A percentile compares a stretch with the other conserved stretches of the same genome.
Evolutionary conservation across 2,329 filamentous ascomycete species (phyloP).

Genomic region (Colletotrichum karsti): DNA sequence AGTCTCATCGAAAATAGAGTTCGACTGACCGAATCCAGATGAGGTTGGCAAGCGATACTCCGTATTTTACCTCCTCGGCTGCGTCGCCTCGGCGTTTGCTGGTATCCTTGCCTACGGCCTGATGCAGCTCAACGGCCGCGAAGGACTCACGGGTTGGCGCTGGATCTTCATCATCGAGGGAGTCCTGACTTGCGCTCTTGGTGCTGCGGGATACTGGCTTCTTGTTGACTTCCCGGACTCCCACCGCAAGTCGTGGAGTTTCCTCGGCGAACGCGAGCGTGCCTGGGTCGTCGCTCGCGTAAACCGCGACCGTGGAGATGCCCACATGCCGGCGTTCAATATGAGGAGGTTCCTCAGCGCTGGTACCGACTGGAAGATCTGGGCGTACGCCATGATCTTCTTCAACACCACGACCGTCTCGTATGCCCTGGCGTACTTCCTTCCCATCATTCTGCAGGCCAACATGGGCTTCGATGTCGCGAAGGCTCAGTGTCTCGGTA

Average conservation of each 20-base stretch:
- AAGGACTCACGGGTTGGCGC: conserved; percentile 66
- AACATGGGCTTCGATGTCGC: conserved; percentile 72
- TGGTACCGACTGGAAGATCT: conserved; percentile 64
- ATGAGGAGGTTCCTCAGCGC: conserved; percentile 54
- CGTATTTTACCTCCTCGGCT: conserved; percentile 74
- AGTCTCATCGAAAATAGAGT: neutral
- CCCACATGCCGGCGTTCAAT: conserved; percentile 61
- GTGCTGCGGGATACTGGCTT: conserved; percentile 60
- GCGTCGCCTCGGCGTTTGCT: conserved; percentile 70
- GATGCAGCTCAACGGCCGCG: conserved; percentile 69
- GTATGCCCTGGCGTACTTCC: conserved; percentile 82
- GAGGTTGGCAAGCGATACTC: conserved; percentile 77
- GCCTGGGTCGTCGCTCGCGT: conserved; percentile 64
- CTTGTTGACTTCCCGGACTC: conserved; percentile 73
- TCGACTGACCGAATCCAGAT: conserved; percentile 44
- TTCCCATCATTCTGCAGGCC: conserved; percentile 75
- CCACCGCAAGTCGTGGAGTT: conserved; percentile 57
- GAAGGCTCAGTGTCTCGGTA: conserved; percentile 69
- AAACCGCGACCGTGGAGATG: conserved; percentile 65
- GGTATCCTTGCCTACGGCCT: conserved; percentile 77
- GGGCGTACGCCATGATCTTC: conserved; percentile 68
- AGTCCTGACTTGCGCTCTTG: conserved; percentile 62
- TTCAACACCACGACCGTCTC: conserved; percentile 75
- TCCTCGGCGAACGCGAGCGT: conserved; percentile 60
- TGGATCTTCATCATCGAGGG: conserved; percentile 73